Evolutionary conservation across 768 basidiomycete species (phyloP), one percentile per base, ranked within the genome.

Genomic region (Leccinum fibrillosum): DNA sequence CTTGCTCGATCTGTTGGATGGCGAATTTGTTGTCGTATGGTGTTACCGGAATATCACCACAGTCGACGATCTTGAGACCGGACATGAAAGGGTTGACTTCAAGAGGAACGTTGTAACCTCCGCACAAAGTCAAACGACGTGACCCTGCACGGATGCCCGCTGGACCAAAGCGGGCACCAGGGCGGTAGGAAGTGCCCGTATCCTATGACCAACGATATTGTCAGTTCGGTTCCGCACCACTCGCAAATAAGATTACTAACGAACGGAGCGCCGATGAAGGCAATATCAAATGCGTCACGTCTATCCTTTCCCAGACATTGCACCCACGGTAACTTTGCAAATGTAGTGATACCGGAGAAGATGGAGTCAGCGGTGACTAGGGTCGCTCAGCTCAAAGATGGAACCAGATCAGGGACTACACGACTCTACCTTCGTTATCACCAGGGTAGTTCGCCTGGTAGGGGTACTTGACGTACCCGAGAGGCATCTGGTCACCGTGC

Each of bases 141-240:
- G 87, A 89, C 5, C 90, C 90, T 26, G 84, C 83, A 47, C 92
- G 84, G 62, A 94, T 90, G 12, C 89, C 92, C 39, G 87, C 83
- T 52, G 91, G 92, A 7, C 92, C 92, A 60, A 94, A 94, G 13
- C 92, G 82, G 32, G 92, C 92, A 37, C 92, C 92, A 2, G 89
- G 88, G 7, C 90, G 80, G 70, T 90, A 92, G 49, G 87, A 87
- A 5, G 89, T 88, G 1, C 83, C 85, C 23, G 86, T 88, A 56
- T 89, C 86, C 85, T 86, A 30, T 21, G 10, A 51, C 34, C 19
- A 21, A 26, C 52, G 60, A 17, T 26, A 44, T 52, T 12, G 52
- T 52, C 47, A 52, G 4, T 23, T 45, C 25, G 9, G 49, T 21
- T 19, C 12, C 15, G 17, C 26, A 26, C 30, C 15, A 28, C 19